Evolutionary conservation across 2,329 filamentous ascomycete species (phyloP).

Genomic region (Leptographium radiaticola): DNA sequence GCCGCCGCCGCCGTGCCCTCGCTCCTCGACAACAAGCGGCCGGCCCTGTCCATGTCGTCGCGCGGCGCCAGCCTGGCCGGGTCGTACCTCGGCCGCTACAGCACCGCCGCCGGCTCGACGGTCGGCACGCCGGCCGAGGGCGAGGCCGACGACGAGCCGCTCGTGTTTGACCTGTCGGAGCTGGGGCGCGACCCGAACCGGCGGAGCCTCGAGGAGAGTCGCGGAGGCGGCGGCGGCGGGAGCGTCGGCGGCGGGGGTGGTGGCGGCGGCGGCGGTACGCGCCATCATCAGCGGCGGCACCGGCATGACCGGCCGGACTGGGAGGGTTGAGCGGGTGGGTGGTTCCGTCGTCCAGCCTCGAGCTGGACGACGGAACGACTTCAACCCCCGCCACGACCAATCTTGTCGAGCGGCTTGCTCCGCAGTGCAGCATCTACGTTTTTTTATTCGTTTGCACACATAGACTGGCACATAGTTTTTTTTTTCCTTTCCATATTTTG

Average conservation of each 20-base stretch:
- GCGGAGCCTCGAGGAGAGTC: constrained; percentile 16
- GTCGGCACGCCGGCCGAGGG: constrained; percentile 22
- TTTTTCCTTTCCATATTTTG: not conserved
- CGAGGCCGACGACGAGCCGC: constrained; percentile 51
- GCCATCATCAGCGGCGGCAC: not conserved
- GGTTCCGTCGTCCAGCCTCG: too few relatives aligned
- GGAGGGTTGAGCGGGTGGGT: not conserved
- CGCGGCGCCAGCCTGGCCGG: constrained; percentile 32
- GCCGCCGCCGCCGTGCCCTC: constrained; percentile 24
- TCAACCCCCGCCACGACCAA: too few relatives aligned
- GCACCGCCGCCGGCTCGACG: constrained; percentile 17
- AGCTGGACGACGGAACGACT: too few relatives aligned
- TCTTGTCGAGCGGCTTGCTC: too few relatives aligned
- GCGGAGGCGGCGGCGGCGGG: constrained; percentile 14
- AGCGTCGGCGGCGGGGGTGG: not conserved
- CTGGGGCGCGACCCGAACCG: constrained; percentile 43
- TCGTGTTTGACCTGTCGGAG: constrained; percentile 63
- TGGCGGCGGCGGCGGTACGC: not conserved
- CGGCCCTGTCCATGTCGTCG: too few relatives aligned
- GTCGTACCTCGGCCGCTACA: constrained; percentile 17
- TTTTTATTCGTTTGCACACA: not conserved
- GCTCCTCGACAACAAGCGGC: too few relatives aligned
- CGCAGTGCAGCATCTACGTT: too few relatives aligned
- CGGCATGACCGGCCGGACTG: not conserved
- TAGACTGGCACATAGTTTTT: constrained; percentile 1